Base-by-base conservation (phyloP, 306 rosid genomes). In the Sindora glabra region DNA sequence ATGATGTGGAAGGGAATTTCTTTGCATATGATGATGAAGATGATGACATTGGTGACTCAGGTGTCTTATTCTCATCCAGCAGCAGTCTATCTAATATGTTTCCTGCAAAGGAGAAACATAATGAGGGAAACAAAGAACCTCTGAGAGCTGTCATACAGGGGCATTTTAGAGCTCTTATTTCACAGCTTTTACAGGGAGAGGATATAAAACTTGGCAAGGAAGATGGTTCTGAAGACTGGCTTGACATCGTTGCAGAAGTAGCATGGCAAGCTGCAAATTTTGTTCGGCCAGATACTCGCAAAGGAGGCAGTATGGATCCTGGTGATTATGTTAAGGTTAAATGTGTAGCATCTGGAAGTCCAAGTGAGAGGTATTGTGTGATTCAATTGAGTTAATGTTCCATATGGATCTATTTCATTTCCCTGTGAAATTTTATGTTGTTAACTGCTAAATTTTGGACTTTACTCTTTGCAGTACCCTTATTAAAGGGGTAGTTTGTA, bases 221-320 rank as follows among this genome's bases (percentile, higher is more conserved):
- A 71, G 74, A 77, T 76, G 81, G 69, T 59, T 75, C 62, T 34
- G 82, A 70, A 69, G 89, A 84, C 65, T 92, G 96, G 99, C 34
- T 29, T 29, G 34, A 29, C 34, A 29, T 29, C 5, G 34, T 29
- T 29, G 34, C 34, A 46, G 48, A 69, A 55, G 47, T 92, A 68
- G 96, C 99, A 14, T 82, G 94, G 99, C 84, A 92, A 74, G 96
- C 99, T 44, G 99, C 94, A 59, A 84, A 69, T 81, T 92, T 80
- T 80, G 90, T 92, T 69, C 86, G 82, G 79, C 99, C 99, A 3
- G 96, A 92, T 77, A 92, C 94, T 40, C 83, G 98, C 74, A 73
- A 70, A 73, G 99, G 99, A 54, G 99, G 96, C 70, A 92, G 96
- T 69, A 89, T 92, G 99, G 99, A 92, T 79, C 96, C 99, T 41